These are phyloP conservation scores for Epichloe elymi DNA, from an alignment of 2,329 filamentous ascomycete genomes.

Conservation along the genomic window DNA sequence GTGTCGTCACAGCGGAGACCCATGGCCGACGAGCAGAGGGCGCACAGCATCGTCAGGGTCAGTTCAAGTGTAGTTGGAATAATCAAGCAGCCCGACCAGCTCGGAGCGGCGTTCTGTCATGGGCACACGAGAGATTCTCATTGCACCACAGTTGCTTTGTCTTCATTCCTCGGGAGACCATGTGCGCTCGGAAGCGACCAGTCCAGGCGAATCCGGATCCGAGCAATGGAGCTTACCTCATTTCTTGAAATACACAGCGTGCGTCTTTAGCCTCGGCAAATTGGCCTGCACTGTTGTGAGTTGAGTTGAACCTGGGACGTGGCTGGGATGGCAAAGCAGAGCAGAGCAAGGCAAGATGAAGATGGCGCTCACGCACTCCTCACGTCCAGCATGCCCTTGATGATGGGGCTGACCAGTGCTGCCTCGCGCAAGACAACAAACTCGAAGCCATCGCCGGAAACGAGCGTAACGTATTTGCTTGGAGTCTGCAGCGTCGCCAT, in stretches of 20 bases:
- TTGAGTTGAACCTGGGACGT: background rate
- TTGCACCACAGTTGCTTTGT: conserved; percentile 27
- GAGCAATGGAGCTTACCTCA: conserved; percentile 45
- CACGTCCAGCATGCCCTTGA: conserved; percentile 63
- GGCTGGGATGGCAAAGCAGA: background rate
- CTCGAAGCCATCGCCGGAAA: conserved; percentile 64
- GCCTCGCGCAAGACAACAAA: conserved; percentile 63
- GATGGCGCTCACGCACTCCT: conserved; percentile 34
- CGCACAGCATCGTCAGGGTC: conserved; percentile 20
- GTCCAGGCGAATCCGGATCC: background rate
- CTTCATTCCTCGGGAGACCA: conserved; percentile 18
- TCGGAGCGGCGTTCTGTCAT: conserved; percentile 29
- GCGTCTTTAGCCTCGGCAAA: conserved; percentile 54
- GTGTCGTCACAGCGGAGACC: background rate
- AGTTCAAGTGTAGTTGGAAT: conserved; percentile 52
- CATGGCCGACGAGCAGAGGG: conserved; percentile 4
- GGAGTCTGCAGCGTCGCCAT: conserved; percentile 13
- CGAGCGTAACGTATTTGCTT: conserved; percentile 63
- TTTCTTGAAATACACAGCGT: conserved; percentile 55
- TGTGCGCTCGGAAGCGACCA: background rate
- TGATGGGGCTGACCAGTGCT: conserved; percentile 54
- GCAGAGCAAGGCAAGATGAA: background rate
- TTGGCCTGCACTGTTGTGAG: conserved; percentile 31
- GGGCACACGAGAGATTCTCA: conserved; percentile 11
- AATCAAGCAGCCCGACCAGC: conserved; percentile 33